Conservation (phyloP, 257 asterid genomes). For the Solanum paucissectum region DNA sequence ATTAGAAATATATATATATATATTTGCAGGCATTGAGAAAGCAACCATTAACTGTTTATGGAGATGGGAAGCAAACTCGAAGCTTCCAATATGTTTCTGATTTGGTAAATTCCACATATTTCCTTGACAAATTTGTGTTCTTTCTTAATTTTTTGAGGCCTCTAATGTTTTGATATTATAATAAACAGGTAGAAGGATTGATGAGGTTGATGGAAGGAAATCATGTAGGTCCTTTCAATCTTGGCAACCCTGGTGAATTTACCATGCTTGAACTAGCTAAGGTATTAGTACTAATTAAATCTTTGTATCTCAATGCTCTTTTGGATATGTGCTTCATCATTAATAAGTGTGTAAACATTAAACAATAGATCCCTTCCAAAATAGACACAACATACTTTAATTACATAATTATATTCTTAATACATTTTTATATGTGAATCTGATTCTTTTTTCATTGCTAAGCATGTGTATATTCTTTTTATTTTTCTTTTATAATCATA, state of each 20-base stretch:
- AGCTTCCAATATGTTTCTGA: slow-evolving; percentile 91
- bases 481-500: no score
- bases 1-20: not conserved
- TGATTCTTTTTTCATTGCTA: not conserved
- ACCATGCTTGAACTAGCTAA: slow-evolving; percentile 88
- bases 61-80: slow-evolving; percentile 92
- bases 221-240: slow-evolving; percentile 78
- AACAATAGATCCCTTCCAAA: not conserved
- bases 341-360: not conserved
- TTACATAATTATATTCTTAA: no score
- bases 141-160: not conserved
- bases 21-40: slow-evolving; percentile 65
- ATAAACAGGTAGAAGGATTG: slow-evolving; percentile 54
- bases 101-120: slow-evolving; percentile 35
- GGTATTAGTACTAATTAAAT: slow-evolving; percentile 19
- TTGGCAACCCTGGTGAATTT: slow-evolving; percentile 85
- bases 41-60: slow-evolving; percentile 78
- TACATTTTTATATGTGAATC: not conserved
- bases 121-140: not conserved
- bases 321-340: not conserved
- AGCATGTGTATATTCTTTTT: not conserved
- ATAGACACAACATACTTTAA: no score
- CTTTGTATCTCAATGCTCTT: not conserved
- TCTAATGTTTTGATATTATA: not conserved
- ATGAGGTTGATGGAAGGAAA: slow-evolving; percentile 82